Evolutionary conservation across 2,329 filamentous ascomycete species (phyloP), one percentile per base, ranked within the genome.

Genomic region (Xylariaceae sp.): DNA sequence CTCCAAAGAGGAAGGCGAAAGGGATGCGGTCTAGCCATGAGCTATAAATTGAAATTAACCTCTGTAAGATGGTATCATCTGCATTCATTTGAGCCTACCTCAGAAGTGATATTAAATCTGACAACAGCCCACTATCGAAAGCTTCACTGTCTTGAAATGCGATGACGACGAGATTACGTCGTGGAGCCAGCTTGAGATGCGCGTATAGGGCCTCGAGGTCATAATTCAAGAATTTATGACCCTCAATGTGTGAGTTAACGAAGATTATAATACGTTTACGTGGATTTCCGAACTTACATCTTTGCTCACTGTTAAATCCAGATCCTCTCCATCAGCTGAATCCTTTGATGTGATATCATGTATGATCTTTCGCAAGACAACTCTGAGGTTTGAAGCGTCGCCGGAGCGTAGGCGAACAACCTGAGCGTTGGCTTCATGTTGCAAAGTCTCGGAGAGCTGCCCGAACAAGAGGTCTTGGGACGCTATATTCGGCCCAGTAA

Each of bases 71-170:
- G 17, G 24, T 12, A n/a, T 3, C 79, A 79, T 55, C 75, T 34
- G 5, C 4, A 76, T 48, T 26, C n/a, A 21, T n/a, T 1, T 24
- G 16, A 19, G 74, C 81, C 45, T 78, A 89, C 87, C 84, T 83
- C 58, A 94, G 81, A 4, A 93, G 79, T 33, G 81, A 79, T 41
- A 94, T 82, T 31, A 92, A 69, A 56, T 94, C 90, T 1, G 86
- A 87, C 11, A 96, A 75, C n/a, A 95, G 74, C 26, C 77, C 77
- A 43, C 85, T 85, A 65, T 93, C 90, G 68, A 95, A 93, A 0
- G 88, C 90, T 73, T 95, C 91, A 61, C 89, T 92, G 68, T 95
- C 91, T 70, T 92, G 88, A 57, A 95, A 86, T 0, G 88, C 86
- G 45, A 96, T 78, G 48, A 91, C 82, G 8, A 94, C 82, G 64